Evolutionary conservation across 1,284 basidiomycete species (phyloP), one percentile per base, ranked within the genome.

Genomic region (Cryptococcus floricola): DNA sequence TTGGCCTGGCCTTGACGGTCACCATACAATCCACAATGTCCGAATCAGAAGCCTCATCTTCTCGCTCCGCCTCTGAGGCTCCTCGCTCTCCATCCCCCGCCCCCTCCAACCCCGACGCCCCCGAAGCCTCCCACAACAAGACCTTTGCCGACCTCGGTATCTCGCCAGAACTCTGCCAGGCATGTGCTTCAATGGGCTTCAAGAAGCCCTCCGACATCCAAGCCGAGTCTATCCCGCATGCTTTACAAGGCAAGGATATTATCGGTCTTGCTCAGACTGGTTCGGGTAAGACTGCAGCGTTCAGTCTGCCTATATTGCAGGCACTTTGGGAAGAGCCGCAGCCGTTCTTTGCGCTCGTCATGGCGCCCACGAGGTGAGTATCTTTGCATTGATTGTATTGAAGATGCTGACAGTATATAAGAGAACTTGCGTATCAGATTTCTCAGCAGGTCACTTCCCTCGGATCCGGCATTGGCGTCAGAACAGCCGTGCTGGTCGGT

Each of bases 251-350:
- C 0, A 84, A 88, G 68, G 96, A 99, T 78, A 91, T 99, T 63
- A 98, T 99, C 59, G 96, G 96, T 25, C 88, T 98, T 18, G 96
- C 96, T 23, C 89, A 92, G 68, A 99, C 96, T 1, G 96, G 96
- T 48, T 94, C 90, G 16, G 96, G 96, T 64, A 98, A 98, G 80
- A 98, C 96, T 1, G 96, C 94, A 10, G 96, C 96, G 3, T 98
- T 98, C 78, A 90, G 90, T 18, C 80, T 98, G 5, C 96, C 96
- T 5, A 95, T 99, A 59, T 81, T 99, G 39, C 95, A 99, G 78
- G 91, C 91, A 62, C 79, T 98, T 69, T 98, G 93, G 93, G 90
- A 98, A 58, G 87, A 96, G 52, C 96, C 96, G 25, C 87, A 88
- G 69, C 90, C 92, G 23, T 84, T 96, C 52, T 99, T 93, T 73